Base-by-base conservation (phyloP, 495 filamentous ascomycete genomes). In the Parmelia sp. region DNA sequence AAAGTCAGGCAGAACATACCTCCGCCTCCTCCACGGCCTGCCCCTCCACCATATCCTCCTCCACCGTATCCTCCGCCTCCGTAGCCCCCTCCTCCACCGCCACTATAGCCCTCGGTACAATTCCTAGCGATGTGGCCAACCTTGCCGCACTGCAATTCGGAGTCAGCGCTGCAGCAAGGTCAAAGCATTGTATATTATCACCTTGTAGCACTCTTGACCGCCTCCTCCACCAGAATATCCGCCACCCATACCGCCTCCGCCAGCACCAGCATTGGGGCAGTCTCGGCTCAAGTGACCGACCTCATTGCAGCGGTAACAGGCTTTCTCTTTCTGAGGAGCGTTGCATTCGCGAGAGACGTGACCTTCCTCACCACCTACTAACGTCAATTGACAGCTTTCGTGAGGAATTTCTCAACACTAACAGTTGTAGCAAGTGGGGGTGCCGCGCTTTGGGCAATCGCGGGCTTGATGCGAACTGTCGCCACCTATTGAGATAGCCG, bases 301-400 rank as follows among this genome's bases (percentile, higher is more conserved):
- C 72, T 87, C 82, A 71, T 88, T 89, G 81, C 93, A 97, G 66
- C 90, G 87, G 82, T 97, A 98, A 86, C 94, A 98, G 42, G 89
- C 86, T 80, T 96, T 96, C 78, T 96, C 92, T 84, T 96, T 96
- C 55, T 86, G 84, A 45, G 91, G 88, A 70, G 86, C 83, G 64
- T 89, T 87, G 81, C 94, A 98, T 71, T 98, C 94, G 75, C 95
- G 92, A 83, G 88, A 93, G 76, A 97, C 87, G 75, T 97, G 94
- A 63, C 94, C 94, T 78, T 90, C 86, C 74, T 84, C 85, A 72
- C 86, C 86, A 72, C 56, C 33, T 58, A 15, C 23, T 36, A 36
- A n/a, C 19, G 37, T 37, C 56, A 58, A 11, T 19, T 39, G 14
- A 15, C 21, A 7, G 21, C 35, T 23, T 23, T 37, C 33, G 14